phyloP scores from a whole-genome alignment of 257 asterid species.

The Cruciata laevipes region DNA sequence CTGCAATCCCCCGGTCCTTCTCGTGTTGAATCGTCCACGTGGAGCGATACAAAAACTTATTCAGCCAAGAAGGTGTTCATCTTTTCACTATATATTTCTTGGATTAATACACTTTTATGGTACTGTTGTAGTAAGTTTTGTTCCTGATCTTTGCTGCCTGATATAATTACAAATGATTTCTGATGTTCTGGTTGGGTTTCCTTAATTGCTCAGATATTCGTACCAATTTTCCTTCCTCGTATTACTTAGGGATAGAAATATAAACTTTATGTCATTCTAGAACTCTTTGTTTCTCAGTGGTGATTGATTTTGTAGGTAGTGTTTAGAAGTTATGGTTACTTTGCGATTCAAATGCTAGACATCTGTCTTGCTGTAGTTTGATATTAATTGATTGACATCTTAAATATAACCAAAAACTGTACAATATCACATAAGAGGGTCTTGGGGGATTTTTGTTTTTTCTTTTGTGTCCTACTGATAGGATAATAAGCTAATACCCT shows the following conservation, averaged over 20 bases:
- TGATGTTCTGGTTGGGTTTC: not conserved
- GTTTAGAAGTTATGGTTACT: not conserved
- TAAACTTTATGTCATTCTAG: not conserved
- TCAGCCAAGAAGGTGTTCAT: constrained; percentile 59
- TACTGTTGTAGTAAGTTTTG: not conserved
- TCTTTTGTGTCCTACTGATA: no score
- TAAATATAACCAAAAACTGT: no score
- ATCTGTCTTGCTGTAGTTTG: not conserved
- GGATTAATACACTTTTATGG: not conserved
- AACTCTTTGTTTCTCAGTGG: not conserved
- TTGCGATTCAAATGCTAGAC: not conserved
- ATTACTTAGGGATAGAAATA: not conserved
- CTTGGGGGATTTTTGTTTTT: not conserved
- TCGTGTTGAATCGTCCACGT: constrained; percentile 44
- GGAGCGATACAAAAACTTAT: constrained; percentile 78
- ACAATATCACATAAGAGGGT: not conserved
- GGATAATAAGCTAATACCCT: no score
- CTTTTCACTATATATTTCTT: constrained; percentile 3
- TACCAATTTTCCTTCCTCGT: not conserved
- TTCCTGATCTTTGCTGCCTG: not conserved
- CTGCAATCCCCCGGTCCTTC: constrained; percentile 26
- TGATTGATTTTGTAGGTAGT: not conserved
- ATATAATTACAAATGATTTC: not conserved
- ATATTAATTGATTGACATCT: not conserved
- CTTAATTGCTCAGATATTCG: not conserved